Evolutionary conservation across 1,284 basidiomycete species (phyloP).

Genomic region (Apiotrichum sp.): DNA sequence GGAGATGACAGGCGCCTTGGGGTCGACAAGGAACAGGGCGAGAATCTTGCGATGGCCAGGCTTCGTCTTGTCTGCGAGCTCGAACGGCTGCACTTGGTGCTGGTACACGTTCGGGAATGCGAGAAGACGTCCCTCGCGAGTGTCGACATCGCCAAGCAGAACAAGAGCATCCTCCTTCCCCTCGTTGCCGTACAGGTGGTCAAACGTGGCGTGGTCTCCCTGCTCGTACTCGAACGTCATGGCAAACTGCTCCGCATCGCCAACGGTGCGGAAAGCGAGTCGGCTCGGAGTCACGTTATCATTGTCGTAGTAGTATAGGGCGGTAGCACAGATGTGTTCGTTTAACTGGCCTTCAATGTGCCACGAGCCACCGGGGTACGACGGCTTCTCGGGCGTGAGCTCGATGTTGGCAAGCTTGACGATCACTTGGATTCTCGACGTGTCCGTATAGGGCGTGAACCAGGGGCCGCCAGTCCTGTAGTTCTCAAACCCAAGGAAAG

Average conservation of each 20-base stretch:
- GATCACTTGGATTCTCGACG: neutral
- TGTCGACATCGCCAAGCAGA: neutral
- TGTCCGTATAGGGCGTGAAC: neutral
- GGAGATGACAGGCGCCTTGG: slow-evolving; percentile 1
- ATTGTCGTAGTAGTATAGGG: slow-evolving; percentile 4
- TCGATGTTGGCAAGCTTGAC: slow-evolving; percentile 9
- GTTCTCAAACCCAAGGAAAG: neutral
- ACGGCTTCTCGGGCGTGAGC: slow-evolving; percentile 5
- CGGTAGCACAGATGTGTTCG: slow-evolving; percentile 4
- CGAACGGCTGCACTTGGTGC: neutral
- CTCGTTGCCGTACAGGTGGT: neutral
- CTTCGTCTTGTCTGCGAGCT: slow-evolving; percentile 2
- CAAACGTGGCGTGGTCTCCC: slow-evolving; percentile 7
- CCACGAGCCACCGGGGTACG: slow-evolving; percentile 3
- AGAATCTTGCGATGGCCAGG: slow-evolving; percentile 17
- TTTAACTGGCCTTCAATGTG: slow-evolving; percentile 5
- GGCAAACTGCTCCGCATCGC: neutral
- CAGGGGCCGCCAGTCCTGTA: neutral
- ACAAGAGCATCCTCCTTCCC: neutral
- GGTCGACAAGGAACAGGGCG: slow-evolving; percentile 18
- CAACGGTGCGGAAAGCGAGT: neutral
- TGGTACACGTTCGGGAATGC: slow-evolving; percentile 5
- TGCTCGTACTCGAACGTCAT: slow-evolving; percentile 6
- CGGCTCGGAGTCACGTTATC: neutral
- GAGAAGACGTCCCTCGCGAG: neutral